Base-by-base conservation (phyloP, 2,329 filamentous ascomycete species). In the Cryphonectria naterciae region DNA sequence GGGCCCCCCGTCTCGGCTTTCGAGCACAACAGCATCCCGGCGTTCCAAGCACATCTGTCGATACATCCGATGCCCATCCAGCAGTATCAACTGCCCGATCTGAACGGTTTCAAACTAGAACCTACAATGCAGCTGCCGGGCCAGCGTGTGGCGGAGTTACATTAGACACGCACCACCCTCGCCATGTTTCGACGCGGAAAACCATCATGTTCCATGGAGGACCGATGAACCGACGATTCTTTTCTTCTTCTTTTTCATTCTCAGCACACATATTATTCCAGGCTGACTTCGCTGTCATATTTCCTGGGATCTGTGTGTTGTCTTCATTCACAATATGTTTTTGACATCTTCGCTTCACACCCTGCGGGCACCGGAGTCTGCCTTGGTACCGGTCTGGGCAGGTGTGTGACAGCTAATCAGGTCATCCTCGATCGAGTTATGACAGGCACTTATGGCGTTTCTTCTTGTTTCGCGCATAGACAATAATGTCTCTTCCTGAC, bases 1-100 rank as follows among this genome's bases (percentile, higher is more conserved):
- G 70, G 67, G 32, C 67, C 70, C 7, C 22, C 28, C 4, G 63
- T 52, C 17, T 65, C 63, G 25, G 63, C 63, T 25, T 65, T 49
- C n/a, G 63, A 65, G 25, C 63, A 52, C 37, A 43, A 28, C 61
- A 64, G 39, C 61, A 64, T 64, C 7, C 61, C 61, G 4, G 61
- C 61, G 11, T 64, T 43, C 39, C 61, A 64, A 19, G 46, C 39
- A 28, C 37, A 43, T 17, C n/a, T 64, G 61, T 43, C 61, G 8
- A 64, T 64, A 39, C 61, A 64, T 5, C 25, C 41, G 8, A 65
- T 65, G 63, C 63, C 63, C n/a, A 46, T 65, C 22, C 63, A 49
- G 43, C 63, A 65, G n/a, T 64, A 64, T 28, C 63, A 65, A 13
- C n/a, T 65, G 6, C 63, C 63, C 19, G 41, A 65, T 43, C 28